Base-by-base conservation (phyloP, 2,329 filamentous ascomycete species). In the Endothia cerciana region DNA sequence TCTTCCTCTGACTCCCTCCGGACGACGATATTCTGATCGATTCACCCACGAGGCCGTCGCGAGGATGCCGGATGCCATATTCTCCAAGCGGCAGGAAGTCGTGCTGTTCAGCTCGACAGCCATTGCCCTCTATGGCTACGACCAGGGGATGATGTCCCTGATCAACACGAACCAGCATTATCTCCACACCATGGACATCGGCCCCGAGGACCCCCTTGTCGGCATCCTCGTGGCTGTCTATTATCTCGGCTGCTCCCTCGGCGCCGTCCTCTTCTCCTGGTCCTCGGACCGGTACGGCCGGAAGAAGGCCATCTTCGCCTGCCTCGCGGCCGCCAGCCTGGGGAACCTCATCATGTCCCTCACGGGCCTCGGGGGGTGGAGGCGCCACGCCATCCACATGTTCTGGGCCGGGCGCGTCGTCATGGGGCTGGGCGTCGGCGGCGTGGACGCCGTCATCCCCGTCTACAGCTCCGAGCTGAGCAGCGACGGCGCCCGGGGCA, bases 391-490 rank as follows among this genome's bases (percentile, higher is more conserved):
- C 25, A 17, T 68, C 5, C 60, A 63, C 47, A 60, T 68, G 60
- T 68, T 68, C 56, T 65, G 63, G 59, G 47, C 53, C 19, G 75
- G 74, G 0, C 72, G 75, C 3, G 66, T 75, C n/a, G 63, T 75
- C 25, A 66, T 76, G 47, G 77, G 77, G 2, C 70, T 87, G 0
- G 85, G 85, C 2, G 83, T 87, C 1, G 86, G 87, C 28, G 86
- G 87, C 1, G 84, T 89, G 43, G 86, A 89, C 71, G 79, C 81
- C 19, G 84, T 87, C 0, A 87, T 89, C 30, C 86, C 87, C 0
- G 83, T 87, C 1, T 89, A 89, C 74, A 83, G 79, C 65, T 81
- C 81, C 17, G 86, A 89, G 71, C 76, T 89, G 40, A 79, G 81
- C 2, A 81, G 81, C n/a, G 86, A 88, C 70, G 82, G 82, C 59